Evolutionary conservation across 208 protist genomes (phyloP).

Genomic region (Eutreptiella sp.): DNA sequence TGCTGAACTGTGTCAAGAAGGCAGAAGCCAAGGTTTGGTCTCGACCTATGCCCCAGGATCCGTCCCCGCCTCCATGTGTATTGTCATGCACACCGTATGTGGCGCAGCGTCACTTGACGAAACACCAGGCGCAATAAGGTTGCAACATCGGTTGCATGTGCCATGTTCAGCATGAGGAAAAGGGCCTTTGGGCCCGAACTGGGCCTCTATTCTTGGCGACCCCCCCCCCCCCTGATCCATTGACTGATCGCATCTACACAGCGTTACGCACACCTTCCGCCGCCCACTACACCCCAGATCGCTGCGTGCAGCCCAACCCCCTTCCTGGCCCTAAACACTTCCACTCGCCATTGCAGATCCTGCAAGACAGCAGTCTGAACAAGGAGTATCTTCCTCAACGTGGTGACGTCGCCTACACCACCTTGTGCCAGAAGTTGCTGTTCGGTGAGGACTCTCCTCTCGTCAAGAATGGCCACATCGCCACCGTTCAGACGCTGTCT

Average conservation of each 20-base stretch:
- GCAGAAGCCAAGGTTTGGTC: constrained; percentile 36
- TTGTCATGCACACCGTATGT: constrained; percentile 6
- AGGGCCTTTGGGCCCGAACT: no score
- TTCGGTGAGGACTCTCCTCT: constrained; percentile 34
- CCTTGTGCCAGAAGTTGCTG: constrained; percentile 28
- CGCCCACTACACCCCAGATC: no score
- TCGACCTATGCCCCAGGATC: constrained; percentile 5
- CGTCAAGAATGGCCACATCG: constrained; percentile 7
- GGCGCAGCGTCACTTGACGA: no score
- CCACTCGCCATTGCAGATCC: neutral
- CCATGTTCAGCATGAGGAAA: no score
- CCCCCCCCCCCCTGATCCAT: no score
- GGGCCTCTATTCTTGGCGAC: no score
- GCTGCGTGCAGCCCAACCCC: no score
- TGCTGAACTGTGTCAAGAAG: constrained; percentile 36
- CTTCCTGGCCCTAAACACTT: no score
- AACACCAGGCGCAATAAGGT: no score
- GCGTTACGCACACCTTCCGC: no score
- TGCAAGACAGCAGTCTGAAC: constrained; percentile 14
- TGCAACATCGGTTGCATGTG: no score
- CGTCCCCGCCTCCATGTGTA: constrained; percentile 8
- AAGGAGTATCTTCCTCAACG: constrained; percentile 35
- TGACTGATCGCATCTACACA: no score
- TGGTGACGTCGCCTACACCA: constrained; percentile 20
- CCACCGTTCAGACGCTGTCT: constrained; percentile 66